Evolutionary conservation across 441 rosid species (phyloP).

Genomic region (Raphanus hybrid): DNA sequence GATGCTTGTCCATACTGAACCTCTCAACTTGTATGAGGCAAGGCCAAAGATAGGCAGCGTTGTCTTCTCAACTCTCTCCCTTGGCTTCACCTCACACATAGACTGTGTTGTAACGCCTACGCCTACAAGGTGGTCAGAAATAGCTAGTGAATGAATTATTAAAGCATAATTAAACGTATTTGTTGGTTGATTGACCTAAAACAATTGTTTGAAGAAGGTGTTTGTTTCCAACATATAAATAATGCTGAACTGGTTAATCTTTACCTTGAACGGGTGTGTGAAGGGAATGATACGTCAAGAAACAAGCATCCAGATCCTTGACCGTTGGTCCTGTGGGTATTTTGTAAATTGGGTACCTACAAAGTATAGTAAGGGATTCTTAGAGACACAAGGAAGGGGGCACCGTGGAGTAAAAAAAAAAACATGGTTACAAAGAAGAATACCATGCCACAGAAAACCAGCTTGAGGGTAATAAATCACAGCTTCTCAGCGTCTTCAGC

Average conservation of each 20-base stretch:
- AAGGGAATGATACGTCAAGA: conserved; percentile 73
- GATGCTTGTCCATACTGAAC: conserved; percentile 65
- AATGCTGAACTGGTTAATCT: not conserved
- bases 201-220: not conserved
- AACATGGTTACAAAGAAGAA: too few relatives aligned
- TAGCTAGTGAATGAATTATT: too few relatives aligned
- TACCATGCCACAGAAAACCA: conserved; percentile 94
- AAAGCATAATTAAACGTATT: not conserved
- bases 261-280: conserved; percentile 63
- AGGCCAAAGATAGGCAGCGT: conserved; percentile 66
- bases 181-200: not conserved
- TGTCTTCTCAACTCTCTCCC: too few relatives aligned
- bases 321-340: conserved; percentile 80
- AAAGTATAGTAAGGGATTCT: conserved; percentile 32
- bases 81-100: too few relatives aligned
- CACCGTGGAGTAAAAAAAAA: too few relatives aligned
- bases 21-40: conserved; percentile 72
- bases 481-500: conserved; percentile 68
- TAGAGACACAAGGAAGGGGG: not conserved
- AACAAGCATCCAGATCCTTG: conserved; percentile 79
- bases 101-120: conserved; percentile 31
- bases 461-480: conserved; percentile 62
- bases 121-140: conserved; percentile 42
- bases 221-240: not conserved
- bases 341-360: conserved; percentile 87